Conservation (phyloP, 1,139 yeast genomes). For the Blastobotrys aristatus region DNA sequence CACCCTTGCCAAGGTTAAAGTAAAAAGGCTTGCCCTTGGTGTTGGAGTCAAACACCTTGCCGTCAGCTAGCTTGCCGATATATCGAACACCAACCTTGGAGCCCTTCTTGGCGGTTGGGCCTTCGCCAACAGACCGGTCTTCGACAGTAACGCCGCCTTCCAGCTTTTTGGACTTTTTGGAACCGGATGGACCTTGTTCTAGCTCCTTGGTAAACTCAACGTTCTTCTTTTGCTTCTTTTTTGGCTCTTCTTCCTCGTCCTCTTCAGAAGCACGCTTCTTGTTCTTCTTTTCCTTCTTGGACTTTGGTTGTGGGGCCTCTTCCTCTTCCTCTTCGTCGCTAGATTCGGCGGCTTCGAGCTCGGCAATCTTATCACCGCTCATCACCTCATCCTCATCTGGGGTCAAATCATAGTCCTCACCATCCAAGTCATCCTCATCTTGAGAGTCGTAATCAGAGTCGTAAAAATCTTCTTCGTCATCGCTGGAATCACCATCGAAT, state of each 20-base stretch:
- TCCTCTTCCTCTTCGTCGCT: conserved; percentile 52
- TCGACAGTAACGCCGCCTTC: conserved; percentile 92
- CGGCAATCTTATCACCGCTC: conserved; percentile 25
- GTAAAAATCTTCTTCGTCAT: conserved; percentile 34
- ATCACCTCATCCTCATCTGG: conserved; percentile 88
- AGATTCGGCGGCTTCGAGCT: no score
- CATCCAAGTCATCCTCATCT: conserved; percentile 43
- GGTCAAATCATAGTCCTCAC: conserved; percentile 78
- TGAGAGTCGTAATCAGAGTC: conserved; percentile 39
- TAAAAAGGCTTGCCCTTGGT: conserved; percentile 94
- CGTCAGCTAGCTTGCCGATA: conserved; percentile 95
- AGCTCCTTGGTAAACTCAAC: conserved; percentile 86
- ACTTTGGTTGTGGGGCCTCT: conserved; percentile 43
- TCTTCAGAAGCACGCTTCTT: conserved; percentile 37
- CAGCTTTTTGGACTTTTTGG: conserved; percentile 53
- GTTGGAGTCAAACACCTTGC: conserved; percentile 94
- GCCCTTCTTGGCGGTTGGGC: conserved; percentile 83
- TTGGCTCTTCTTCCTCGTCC: conserved; percentile 25
- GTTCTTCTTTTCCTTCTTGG: conserved; percentile 44
- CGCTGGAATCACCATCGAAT: conserved; percentile 60
- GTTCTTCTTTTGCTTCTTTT: conserved; percentile 38
- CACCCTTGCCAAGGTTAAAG: conserved; percentile 92
- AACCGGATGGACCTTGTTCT: conserved; percentile 78
- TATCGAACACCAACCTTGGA: conserved; percentile 94
- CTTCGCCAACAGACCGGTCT: conserved; percentile 87